Percentiles rank a stretch among this genome's conserved stretches.
These are phyloP conservation scores for Podospora bellae-mahoneyi DNA, from an alignment of 495 filamentous ascomycete species.

Conservation along the genomic window DNA sequence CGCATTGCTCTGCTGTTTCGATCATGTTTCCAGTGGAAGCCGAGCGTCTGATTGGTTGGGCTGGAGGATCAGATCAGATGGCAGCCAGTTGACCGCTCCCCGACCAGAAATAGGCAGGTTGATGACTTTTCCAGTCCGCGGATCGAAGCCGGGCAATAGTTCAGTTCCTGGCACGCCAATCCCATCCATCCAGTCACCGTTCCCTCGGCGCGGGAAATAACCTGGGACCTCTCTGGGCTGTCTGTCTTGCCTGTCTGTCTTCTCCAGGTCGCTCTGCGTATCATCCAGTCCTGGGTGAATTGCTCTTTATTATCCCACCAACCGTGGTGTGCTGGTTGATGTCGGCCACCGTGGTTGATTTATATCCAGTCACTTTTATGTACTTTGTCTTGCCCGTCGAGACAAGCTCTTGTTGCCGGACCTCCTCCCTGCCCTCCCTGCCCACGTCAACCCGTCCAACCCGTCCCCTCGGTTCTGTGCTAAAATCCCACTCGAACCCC, in stretches of 20 bases:
- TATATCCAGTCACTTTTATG: too few species aligned
- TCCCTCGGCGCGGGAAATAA: not conserved
- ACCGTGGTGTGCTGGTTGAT: constrained; percentile 5
- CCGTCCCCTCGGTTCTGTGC: constrained; percentile 30
- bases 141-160: not conserved
- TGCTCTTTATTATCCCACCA: constrained; percentile 27
- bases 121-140: constrained; percentile 3
- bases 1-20: not conserved
- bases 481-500: constrained; percentile 24
- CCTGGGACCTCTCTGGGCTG: not conserved
- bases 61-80: not conserved
- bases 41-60: too few species aligned
- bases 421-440: constrained; percentile 24
- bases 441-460: constrained; percentile 20
- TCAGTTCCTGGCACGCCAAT: constrained; percentile 11
- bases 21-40: not conserved
- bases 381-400: not conserved
- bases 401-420: constrained; percentile 10
- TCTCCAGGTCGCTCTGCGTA: not conserved
- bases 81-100: constrained; percentile 6
- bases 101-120: not conserved
- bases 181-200: constrained; percentile 14
- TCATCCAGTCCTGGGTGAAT: constrained; percentile 16
- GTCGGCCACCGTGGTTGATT: not conserved
- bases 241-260: not conserved